Conservation (phyloP, 2,329 filamentous ascomycete species). For the Calcarisporium arbuscula region DNA sequence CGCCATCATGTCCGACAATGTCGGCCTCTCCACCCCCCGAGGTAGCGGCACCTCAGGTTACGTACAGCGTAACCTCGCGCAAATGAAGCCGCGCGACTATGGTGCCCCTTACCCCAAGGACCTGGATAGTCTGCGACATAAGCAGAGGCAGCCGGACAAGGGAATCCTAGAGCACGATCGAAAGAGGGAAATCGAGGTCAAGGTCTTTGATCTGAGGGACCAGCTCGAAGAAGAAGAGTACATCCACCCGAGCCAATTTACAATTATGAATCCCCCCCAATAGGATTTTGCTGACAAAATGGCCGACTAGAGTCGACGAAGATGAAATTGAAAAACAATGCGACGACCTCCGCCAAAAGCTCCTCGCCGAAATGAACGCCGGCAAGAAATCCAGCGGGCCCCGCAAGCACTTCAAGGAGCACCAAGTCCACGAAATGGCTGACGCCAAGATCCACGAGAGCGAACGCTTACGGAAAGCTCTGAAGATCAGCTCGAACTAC, state of each 20-base stretch:
- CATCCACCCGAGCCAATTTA: too few species aligned
- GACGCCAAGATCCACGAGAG: constrained; percentile 96
- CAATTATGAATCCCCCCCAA: neutral
- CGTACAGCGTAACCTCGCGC: constrained; percentile 90
- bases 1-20: constrained; percentile 80
- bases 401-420: constrained; percentile 66
- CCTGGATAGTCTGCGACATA: constrained; percentile 63
- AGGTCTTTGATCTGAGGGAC: constrained; percentile 86
- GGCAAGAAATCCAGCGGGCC: constrained; percentile 25
- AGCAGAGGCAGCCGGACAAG: constrained; percentile 78
- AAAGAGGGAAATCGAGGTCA: constrained; percentile 84
- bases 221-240: constrained; percentile 86
- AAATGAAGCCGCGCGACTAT: constrained; percentile 77
- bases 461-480: constrained; percentile 75
- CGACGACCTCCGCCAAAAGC: constrained; percentile 34
- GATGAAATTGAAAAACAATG: constrained; percentile 75
- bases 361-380: constrained; percentile 31
- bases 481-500: constrained; percentile 82
- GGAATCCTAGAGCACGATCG: constrained; percentile 93
- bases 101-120: constrained; percentile 71
- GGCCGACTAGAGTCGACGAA: constrained; percentile 59
- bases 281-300: constrained; percentile 7
- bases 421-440: constrained; percentile 94
- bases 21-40: constrained; percentile 88
- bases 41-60: constrained; percentile 96